phyloP scores from a whole-genome alignment of 2,329 filamentous ascomycete species.

The Beauveria pseudobassiana region DNA sequence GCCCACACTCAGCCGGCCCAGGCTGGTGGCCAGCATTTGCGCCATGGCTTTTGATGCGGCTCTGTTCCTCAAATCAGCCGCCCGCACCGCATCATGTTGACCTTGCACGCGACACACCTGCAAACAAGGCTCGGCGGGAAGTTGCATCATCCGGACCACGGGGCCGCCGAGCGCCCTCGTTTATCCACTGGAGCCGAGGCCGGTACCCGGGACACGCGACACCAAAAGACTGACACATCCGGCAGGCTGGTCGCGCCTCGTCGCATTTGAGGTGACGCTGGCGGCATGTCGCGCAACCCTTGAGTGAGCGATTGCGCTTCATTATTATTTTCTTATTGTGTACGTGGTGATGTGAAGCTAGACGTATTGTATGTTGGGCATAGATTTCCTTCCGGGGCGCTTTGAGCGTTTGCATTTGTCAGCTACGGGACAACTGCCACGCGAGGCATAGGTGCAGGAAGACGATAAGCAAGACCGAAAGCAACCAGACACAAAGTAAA shows the following conservation, averaged over 20 bases:
- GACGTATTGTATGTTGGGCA: neutral
- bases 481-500: too few species aligned
- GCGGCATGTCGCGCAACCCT: constrained; percentile 2
- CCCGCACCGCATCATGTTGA: neutral
- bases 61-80: neutral
- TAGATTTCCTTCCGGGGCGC: too few species aligned
- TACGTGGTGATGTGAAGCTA: neutral
- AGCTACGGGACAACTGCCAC: too few species aligned
- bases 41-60: constrained; percentile 1
- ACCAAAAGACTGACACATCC: constrained; percentile 11
- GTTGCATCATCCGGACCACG: neutral
- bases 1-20: neutral
- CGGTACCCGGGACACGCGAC: constrained; percentile 15
- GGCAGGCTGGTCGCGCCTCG: constrained; percentile 15
- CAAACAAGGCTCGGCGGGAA: neutral
- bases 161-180: neutral
- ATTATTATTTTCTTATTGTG: neutral
- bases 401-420: too few species aligned
- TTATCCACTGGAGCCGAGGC: constrained; percentile 13
- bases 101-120: neutral
- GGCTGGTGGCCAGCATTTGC: neutral
- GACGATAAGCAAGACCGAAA: too few species aligned
- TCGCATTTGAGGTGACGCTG: constrained; percentile 14
- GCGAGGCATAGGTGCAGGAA: too few species aligned
- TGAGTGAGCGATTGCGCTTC: neutral